Evolutionary conservation across 1,284 basidiomycete genomes (phyloP), one percentile per base, ranked within the genome.

Genomic region (Pseudozyma hubeiensis): DNA sequence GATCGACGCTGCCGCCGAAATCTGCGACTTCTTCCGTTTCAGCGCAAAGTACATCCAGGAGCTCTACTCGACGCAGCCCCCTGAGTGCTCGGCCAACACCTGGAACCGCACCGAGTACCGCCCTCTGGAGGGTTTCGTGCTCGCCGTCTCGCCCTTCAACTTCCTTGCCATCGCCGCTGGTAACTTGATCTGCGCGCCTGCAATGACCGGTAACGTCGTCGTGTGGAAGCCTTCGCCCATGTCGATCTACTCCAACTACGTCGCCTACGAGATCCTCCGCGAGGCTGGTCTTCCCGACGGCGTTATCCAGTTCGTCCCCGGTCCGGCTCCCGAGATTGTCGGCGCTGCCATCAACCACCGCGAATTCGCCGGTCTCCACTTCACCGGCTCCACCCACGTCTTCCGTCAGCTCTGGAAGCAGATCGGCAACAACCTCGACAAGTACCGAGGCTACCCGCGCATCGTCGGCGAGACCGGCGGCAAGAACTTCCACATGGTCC

Each of bases 31-130:
- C 88, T 90, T 97, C 86, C 89, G 97, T 70, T 99, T 99, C 82
- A 93, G 93, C 46, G 94, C 95, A 81, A 95, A 97, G 86, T 98
- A 91, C 84, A 94, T 97, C 40, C 93, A 98, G 86, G 92, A 98
- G 81, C 88, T 99, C 66, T 99, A 98, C 86, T 82, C 90, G 47
- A 91, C 92, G 78, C 96, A 99, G 83, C 96, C 96, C 0, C 85
- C 91, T 0, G 91, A 91, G 86, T 97, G 98, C 85, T 87, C 93
- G 5, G 84, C 90, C 31, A 94, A 93, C 43, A 88, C 91, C 58
- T 99, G 96, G 97, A 99, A 99, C 87, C 94, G 96, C 54, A 89
- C 91, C 52, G 97, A 99, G 86, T 99, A 94, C 86, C 92, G 97
- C 71, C 90, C 96, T 4, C 89, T 99, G 19, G 96, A 99, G 86